Evolutionary conservation across 73 alveolate genomes (phyloP).

Genomic region (Durusdinium trenchii): DNA sequence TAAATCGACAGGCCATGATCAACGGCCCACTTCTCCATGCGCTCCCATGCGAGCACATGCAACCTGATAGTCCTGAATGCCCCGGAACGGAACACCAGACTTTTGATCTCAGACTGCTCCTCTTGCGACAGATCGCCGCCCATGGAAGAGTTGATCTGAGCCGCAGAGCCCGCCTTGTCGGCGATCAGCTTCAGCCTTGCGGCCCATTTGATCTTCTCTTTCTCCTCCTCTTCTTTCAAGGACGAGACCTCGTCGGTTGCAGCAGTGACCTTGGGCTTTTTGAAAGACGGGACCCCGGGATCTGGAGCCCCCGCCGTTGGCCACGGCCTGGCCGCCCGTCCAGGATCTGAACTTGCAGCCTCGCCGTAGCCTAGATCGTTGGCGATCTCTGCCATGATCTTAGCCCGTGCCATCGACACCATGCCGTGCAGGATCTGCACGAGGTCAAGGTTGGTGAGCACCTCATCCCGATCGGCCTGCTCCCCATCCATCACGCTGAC

Average conservation of each 20-base stretch:
- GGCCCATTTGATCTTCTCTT: background rate
- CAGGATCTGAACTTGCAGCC: background rate
- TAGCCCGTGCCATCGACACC: background rate
- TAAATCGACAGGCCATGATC: background rate
- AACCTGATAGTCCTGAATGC: background rate
- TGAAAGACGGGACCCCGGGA: background rate
- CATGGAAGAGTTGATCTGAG: background rate
- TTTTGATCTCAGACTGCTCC: background rate
- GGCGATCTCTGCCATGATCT: background rate
- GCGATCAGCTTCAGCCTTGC: background rate
- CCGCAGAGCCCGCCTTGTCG: background rate
- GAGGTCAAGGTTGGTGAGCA: background rate
- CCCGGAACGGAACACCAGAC: background rate
- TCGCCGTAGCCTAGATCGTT: background rate
- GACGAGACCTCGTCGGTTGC: background rate
- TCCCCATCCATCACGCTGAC: no score
- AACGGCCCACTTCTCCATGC: background rate
- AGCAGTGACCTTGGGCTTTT: no score
- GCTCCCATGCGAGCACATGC: background rate
- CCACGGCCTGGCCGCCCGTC: background rate
- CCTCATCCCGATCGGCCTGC: no score
- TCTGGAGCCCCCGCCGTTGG: background rate
- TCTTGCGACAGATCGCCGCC: background rate
- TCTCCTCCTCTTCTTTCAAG: background rate
- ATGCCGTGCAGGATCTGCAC: background rate